Base-by-base conservation (phyloP, 179 eudicot species). In the Heliamphora pulchella region DNA sequence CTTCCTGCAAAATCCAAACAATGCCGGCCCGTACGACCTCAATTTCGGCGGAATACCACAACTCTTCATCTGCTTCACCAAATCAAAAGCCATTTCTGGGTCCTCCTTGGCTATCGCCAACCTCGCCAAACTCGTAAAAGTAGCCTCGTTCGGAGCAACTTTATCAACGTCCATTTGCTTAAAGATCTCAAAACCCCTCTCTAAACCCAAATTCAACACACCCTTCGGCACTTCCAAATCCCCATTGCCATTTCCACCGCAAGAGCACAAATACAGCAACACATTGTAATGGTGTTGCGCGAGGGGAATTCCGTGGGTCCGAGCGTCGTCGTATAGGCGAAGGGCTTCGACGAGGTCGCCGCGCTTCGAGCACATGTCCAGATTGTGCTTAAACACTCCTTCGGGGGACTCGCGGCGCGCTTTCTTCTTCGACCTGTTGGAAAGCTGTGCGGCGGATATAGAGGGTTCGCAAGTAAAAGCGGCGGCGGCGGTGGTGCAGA, bases 11-110 rank as follows among this genome's bases (percentile, higher is more conserved):
- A 92, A 96, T 47, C 96, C 99, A 64, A 86, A 90, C 80, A 96
- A 89, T 4, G 94, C 97, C 2, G 98, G 98, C 78, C 89, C 96
- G 68, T 96, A 94, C 0, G 98, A 94, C 86, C 99, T 89, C 86
- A 96, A 85, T 78, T 83, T 90, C 0, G 98, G 98, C 14, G 70
- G 69, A 77, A 92, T 84, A 8, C 93, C 94, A 78, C 83, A 81
- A 47, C 62, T 44, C 84, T 81, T 88, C 98, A 94, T 96, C 82
- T 84, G 55, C 84, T 89, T 91, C 63, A 96, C 89, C 78, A 94
- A 85, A 54, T 89, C 90, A 86, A 96, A 94, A 51, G 98, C 98
- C 98, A 90, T 79, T 78, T 88, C 87, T 1, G 98, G 98, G 83
- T 92, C 96, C 73, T 91, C 79, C 70, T 91, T 92, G 3, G 83